Evolutionary conservation across 139 green algal genomes (phyloP).

Genomic region (Gonium pectorale): DNA sequence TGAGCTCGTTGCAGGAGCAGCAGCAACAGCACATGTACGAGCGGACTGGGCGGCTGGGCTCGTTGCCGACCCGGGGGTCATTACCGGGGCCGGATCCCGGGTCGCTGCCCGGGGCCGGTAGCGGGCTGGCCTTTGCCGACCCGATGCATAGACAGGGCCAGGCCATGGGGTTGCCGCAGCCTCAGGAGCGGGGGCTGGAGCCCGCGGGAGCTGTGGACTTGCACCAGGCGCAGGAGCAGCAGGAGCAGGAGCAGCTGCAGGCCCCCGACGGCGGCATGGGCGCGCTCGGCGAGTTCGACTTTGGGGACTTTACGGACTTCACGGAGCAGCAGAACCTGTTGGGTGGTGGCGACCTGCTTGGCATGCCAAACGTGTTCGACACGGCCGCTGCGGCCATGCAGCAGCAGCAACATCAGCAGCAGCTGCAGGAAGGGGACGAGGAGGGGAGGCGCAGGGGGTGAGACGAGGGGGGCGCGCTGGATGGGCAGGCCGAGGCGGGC

Average conservation of each 20-base stretch:
- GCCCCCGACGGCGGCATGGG: not conserved
- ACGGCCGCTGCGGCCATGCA: not conserved
- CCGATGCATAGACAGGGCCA: too few relatives aligned
- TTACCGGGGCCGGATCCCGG: too few relatives aligned
- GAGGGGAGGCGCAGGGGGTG: too few relatives aligned
- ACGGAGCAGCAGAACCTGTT: constrained; percentile 7
- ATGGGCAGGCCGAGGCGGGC: too few relatives aligned
- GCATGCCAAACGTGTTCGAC: not conserved
- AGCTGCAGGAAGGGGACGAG: not conserved
- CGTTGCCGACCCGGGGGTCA: not conserved
- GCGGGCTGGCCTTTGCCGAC: too few relatives aligned
- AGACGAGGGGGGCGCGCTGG: too few relatives aligned
- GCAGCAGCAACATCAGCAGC: constrained; percentile 19
- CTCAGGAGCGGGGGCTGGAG: too few relatives aligned
- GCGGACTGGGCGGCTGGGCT: not conserved
- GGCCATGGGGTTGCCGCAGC: not conserved
- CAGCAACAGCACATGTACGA: not conserved
- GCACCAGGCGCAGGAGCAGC: not conserved
- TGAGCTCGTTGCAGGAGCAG: constrained; percentile 3
- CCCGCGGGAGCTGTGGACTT: not conserved
- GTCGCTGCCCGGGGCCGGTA: too few relatives aligned
- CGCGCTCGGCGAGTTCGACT: constrained; percentile 14
- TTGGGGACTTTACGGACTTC: constrained; percentile 17
- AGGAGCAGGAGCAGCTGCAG: not conserved
- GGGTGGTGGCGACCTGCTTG: constrained; percentile 1